Evolutionary conservation across 179 eudicot genomes (phyloP), one percentile per base, ranked within the genome.

Genomic region (Sideroxylon spinosum): DNA sequence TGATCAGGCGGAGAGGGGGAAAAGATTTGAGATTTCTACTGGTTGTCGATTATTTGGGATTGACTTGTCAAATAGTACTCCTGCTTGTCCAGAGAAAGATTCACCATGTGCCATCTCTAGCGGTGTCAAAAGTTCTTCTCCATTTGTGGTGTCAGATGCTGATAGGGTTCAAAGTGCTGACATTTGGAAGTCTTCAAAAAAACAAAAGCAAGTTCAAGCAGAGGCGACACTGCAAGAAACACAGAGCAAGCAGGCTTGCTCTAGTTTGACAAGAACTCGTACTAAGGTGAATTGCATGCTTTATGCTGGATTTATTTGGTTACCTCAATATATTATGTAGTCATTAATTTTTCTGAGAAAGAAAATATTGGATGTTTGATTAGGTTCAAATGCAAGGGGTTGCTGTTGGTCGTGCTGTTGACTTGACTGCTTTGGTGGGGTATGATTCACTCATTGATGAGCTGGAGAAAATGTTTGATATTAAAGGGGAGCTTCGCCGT

Each of bases 301-400:
- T 32, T 12, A 10, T 29, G 25, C 63, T 59, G 26, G 71, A 44
- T 65, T 65, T 66, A 32, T 13, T 49, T 5, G 13, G 13, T 10
- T 50, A 12, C 44, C 25, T 64, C 2, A 50, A 59, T 50, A 14
- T 48, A 17, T 62, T 19, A 52, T 32, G 5, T 22, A 7, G 7
- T 25, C 63, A 17, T 52, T 72, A 5, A 29, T 17, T 17, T 17
- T 17, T 37, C 3, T 55, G 22, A 55, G 25, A 32, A 4, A 59
- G n/a, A 9, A 12, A 20, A 14, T 52, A 44, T 80, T 59, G 56
- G 22, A 17, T 32, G 20, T 4, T 71, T 37, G 63, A 32, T 9
- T 68, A 94, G 98, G 97, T 94, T 69, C 97, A 88, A 66, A 94
- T 94, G 98, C 94, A 92, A 85, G 98, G 98, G 59, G 84, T 91